phyloP scores from a whole-genome alignment of 1,139 yeast genomes.

The Lodderomyces elongisporus region DNA sequence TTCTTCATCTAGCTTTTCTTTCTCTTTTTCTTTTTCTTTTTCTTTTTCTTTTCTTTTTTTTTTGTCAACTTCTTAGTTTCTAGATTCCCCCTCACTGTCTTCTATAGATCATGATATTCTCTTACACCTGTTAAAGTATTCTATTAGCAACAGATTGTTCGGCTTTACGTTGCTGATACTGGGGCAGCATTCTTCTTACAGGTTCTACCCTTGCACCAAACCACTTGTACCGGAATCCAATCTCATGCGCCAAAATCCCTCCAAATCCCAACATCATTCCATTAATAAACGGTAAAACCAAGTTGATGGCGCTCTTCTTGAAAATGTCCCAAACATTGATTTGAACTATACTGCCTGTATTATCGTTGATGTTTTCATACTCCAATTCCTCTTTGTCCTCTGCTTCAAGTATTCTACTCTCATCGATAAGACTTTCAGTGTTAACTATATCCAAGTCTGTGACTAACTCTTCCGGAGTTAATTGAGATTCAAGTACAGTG shows the following conservation, averaged over 20 bases:
- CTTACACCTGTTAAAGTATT: not conserved
- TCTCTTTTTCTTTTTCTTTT: not conserved
- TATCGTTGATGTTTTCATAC: slow-evolving; percentile 1
- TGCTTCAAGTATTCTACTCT: slow-evolving; percentile 16
- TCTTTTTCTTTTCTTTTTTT: not conserved
- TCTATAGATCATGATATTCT: not conserved
- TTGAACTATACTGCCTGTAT: slow-evolving; percentile 13
- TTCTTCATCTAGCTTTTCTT: too few relatives aligned
- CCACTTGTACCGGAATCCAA: slow-evolving; percentile 80
- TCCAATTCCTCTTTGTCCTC: slow-evolving; percentile 7
- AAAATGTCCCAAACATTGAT: slow-evolving; percentile 23
- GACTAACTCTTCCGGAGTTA: slow-evolving; percentile 63
- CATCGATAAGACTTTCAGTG: slow-evolving; percentile 20
- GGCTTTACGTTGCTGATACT: slow-evolving; percentile 6
- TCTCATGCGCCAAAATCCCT: slow-evolving; percentile 89
- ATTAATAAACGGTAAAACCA: slow-evolving; percentile 81
- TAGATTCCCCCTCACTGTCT: not conserved
- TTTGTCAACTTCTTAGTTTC: not conserved
- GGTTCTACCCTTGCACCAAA: slow-evolving; percentile 64
- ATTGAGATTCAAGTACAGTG: slow-evolving; percentile 62
- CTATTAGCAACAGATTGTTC: not conserved
- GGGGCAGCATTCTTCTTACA: slow-evolving; percentile 22
- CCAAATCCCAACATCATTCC: slow-evolving; percentile 98
- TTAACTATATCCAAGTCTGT: slow-evolving; percentile 18
- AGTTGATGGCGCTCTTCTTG: slow-evolving; percentile 60